phyloP scores from a whole-genome alignment of 2,329 filamentous ascomycete genomes.

The Fusarium sp. region DNA sequence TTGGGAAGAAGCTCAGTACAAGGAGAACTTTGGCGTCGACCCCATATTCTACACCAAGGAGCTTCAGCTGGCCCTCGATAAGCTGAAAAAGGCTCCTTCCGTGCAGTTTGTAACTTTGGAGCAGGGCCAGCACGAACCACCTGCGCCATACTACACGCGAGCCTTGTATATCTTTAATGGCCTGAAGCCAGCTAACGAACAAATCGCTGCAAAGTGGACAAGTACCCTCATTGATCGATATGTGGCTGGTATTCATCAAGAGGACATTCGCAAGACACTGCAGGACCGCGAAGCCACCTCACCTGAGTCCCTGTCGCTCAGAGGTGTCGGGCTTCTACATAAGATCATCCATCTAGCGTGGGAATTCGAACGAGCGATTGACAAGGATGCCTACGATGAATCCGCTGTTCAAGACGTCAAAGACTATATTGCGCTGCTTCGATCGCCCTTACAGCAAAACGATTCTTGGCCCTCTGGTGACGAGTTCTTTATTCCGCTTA shows the following conservation, averaged over 20 bases:
- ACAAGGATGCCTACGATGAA: constrained; percentile 62
- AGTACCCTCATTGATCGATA: constrained; percentile 60
- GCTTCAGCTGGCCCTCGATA: constrained; percentile 63
- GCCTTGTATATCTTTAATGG: constrained; percentile 49
- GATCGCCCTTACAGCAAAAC: constrained; percentile 52
- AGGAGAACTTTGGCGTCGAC: constrained; percentile 60
- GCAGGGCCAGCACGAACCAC: constrained; percentile 68
- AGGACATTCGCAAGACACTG: constrained; percentile 62
- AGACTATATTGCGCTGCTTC: constrained; percentile 67
- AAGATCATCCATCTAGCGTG: constrained; percentile 69
- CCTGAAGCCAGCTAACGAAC: constrained; percentile 23
- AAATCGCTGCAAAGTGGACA: constrained; percentile 13
- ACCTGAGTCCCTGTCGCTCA: constrained; percentile 52
- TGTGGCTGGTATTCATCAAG: constrained; percentile 65
- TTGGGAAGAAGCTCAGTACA: constrained; percentile 64
- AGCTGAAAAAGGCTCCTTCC: constrained; percentile 66
- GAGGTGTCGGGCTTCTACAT: constrained; percentile 64
- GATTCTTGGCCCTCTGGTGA: constrained; percentile 15
- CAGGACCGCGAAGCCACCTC: constrained; percentile 29
- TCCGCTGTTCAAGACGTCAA: constrained; percentile 56
- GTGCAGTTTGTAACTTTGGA: constrained; percentile 68
- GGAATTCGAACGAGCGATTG: constrained; percentile 69
- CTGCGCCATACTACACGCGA: constrained; percentile 65
- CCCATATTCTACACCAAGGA: constrained; percentile 67
- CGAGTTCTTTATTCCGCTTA: constrained; percentile 56